Base-by-base conservation (phyloP, 2,329 filamentous ascomycete species). In the Colletotrichum trifolii region DNA sequence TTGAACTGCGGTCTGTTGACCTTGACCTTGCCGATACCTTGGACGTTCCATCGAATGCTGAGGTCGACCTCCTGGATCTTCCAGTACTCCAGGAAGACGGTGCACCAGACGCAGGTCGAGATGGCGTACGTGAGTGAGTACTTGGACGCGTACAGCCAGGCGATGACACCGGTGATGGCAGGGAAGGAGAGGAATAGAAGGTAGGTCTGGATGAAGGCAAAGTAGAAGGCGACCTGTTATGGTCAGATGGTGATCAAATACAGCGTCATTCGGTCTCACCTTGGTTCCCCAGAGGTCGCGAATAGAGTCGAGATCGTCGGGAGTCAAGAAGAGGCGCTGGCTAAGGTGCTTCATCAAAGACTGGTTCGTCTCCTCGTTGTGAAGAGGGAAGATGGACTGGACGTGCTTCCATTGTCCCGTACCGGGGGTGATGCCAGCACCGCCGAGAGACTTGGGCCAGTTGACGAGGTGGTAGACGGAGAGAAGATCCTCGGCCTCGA, bases 181-280 rank as follows among this genome's bases (percentile, higher is more conserved):
- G 91, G 91, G 57, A 92, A 90, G 4, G 87, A 77, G 15, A 94
- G 81, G 71, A 93, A 93, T 40, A 85, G 79, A 64, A 91, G 89
- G 73, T 94, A 94, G 12, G 86, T 87, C 71, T 94, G 91, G 33
- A 91, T 90, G 70, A 94, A 94, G n/a, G 91, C 91, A 73, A 93
- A 94, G 76, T 94, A 94, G 72, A 91, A 94, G 3, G 90, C 91
- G 57, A 93, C 87, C 57, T 64, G 12, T 6, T 84, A 13, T 4
- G 88, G 46, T 42, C 11, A 67, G 52, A 17, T 5, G n/a, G 47
- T 36, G 2, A 13, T 6, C 5, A 6, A 9, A 0, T 9, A 2
- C 6, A 17, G 34, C 11, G 5, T 7, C 0, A 9, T 11, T 12
- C 1, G 15, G 6, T 48, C 57, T 60, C 77, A 80, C 61, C 76